Evolutionary conservation across 345 rosid species (phyloP).

Genomic region (Gossypioides kirkii): DNA sequence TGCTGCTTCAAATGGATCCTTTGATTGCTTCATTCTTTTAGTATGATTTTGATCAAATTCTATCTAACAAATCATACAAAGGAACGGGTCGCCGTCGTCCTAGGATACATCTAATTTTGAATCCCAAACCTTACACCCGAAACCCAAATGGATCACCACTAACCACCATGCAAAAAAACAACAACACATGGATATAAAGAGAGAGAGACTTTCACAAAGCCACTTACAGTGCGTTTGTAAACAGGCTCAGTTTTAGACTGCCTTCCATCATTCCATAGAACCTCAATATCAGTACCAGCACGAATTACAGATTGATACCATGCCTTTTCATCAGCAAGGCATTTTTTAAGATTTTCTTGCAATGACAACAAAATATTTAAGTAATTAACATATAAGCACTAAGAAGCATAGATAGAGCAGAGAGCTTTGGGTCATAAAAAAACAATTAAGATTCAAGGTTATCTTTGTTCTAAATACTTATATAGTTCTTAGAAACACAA

Average conservation of each 20-base stretch:
- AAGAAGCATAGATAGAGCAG: background rate
- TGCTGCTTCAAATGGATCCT: conserved; percentile 92
- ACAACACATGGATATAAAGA: background rate
- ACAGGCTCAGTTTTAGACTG: conserved; percentile 88
- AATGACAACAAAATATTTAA: background rate
- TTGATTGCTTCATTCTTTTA: conserved; percentile 60
- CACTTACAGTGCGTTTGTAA: conserved; percentile 75
- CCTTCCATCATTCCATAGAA: conserved; percentile 91
- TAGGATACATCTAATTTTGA: no score
- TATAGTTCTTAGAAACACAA: background rate
- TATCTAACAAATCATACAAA: no score
- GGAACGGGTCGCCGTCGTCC: no score
- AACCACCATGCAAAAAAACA: background rate
- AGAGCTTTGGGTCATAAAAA: background rate
- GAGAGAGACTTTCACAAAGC: background rate
- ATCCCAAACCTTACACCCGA: no score
- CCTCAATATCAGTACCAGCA: conserved; percentile 84
- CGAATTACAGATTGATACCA: conserved; percentile 90
- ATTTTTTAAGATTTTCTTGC: conserved; percentile 88
- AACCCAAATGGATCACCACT: background rate
- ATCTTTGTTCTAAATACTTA: background rate
- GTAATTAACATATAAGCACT: background rate
- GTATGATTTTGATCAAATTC: no score
- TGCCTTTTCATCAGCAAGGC: conserved; percentile 93
- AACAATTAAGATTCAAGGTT: background rate